A percentile compares a stretch with the other conserved stretches of the same genome.
These are phyloP conservation scores for Oryza punctata DNA, from an alignment of 176 grass and related monocot genomes.

Conservation along the genomic window DNA sequence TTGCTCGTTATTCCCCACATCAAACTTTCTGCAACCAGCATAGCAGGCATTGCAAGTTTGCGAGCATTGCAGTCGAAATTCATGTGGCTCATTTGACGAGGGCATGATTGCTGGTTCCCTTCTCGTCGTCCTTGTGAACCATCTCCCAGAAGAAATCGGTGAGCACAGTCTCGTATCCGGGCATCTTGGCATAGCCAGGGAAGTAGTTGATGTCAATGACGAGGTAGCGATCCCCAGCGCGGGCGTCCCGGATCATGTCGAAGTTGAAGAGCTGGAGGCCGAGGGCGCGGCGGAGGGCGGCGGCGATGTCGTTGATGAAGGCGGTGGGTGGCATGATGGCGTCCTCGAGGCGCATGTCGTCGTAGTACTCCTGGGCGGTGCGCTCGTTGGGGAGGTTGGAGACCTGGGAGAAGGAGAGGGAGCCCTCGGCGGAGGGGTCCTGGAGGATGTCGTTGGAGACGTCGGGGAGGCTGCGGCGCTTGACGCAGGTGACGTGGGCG, in stretches of 20 bases:
- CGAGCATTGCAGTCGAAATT: background rate
- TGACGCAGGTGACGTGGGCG: constrained; percentile 77
- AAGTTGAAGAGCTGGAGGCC: constrained; percentile 91
- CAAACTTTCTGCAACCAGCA: constrained; percentile 1
- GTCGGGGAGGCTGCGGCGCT: constrained; percentile 84
- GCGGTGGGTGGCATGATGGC: constrained; percentile 62
- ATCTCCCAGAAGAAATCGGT: constrained; percentile 82
- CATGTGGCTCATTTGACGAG: constrained; percentile 39
- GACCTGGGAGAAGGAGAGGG: constrained; percentile 84
- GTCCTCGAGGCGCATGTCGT: constrained; percentile 54
- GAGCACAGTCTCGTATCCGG: constrained; percentile 68
- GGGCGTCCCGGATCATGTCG: constrained; percentile 83
- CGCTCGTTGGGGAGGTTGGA: constrained; percentile 63
- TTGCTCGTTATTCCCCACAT: constrained; percentile 32
- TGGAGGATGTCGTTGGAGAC: constrained; percentile 69
- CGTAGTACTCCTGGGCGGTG: constrained; percentile 56
- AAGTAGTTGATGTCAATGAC: constrained; percentile 98
- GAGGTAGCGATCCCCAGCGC: constrained; percentile 71
- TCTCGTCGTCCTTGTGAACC: constrained; percentile 54
- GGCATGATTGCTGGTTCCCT: constrained; percentile 7
- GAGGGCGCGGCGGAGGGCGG: constrained; percentile 63
- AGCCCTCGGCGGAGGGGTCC: constrained; percentile 53
- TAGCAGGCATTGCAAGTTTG: constrained; percentile 37
- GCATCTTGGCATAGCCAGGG: constrained; percentile 93
- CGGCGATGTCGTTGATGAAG: constrained; percentile 68